Conservation (phyloP, 1,284 basidiomycete species). For the Athelia sp. region DNA sequence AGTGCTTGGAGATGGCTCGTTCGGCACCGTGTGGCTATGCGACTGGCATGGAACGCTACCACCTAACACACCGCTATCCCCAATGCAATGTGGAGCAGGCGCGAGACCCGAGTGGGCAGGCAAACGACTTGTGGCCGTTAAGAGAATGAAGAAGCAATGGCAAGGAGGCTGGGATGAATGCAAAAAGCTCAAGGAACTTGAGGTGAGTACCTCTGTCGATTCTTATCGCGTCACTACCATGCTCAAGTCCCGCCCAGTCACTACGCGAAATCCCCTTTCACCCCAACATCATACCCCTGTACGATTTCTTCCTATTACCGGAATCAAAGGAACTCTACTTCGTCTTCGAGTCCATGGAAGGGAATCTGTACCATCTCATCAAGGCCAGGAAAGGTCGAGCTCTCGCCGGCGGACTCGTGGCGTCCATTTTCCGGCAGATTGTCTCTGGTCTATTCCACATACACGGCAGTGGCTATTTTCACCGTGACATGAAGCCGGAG, state of each 20-base stretch:
- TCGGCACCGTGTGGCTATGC: constrained; percentile 97
- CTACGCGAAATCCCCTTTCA: constrained; percentile 92
- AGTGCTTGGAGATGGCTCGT: constrained; percentile 92
- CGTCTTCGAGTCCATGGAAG: constrained; percentile 99
- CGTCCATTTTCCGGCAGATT: constrained; percentile 93
- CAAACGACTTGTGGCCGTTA: constrained; percentile 94
- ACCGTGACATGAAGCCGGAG: constrained; percentile 99
- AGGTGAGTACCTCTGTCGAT: constrained; percentile 47
- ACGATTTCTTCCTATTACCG: constrained; percentile 97
- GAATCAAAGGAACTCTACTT: constrained; percentile 95
- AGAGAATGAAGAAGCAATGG: constrained; percentile 98
- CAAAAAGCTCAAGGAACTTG: constrained; percentile 91
- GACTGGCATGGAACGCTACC: constrained; percentile 98
- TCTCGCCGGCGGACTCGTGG: constrained; percentile 91
- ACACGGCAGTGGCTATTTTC: constrained; percentile 92
- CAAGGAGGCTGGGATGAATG: constrained; percentile 98
- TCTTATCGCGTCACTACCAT: constrained; percentile 6
- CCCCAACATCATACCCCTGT: constrained; percentile 96
- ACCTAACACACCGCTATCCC: constrained; percentile 80
- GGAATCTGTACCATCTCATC: constrained; percentile 98
- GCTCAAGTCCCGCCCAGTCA: constrained; percentile 51
- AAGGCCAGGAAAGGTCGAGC: constrained; percentile 93
- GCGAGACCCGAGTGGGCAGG: constrained; percentile 92
- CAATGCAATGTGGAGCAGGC: constrained; percentile 87
- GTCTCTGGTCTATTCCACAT: constrained; percentile 90